Evolutionary conservation across 768 basidiomycete species (phyloP).

Genomic region (Kwoniella dendrophila): DNA sequence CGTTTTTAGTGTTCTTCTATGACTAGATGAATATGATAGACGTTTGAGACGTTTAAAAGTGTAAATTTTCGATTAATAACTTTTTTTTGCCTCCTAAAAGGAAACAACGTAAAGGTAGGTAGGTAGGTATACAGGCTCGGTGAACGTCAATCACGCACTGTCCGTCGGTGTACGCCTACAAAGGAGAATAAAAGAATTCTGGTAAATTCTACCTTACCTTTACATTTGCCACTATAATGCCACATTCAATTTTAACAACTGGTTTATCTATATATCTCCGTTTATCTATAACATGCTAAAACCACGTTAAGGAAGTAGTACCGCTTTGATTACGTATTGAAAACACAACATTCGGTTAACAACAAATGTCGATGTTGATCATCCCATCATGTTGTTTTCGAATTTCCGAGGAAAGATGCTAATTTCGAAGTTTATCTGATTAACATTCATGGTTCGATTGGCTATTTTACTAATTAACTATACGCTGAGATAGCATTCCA

Average conservation of each 20-base stretch:
- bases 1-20: not conserved
- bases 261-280: slow-evolving; percentile 13
- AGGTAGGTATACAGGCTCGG: too few relatives aligned
- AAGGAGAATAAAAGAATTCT: too few relatives aligned
- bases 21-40: slow-evolving; percentile 12
- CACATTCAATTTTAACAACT: slow-evolving; percentile 9
- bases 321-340: slow-evolving; percentile 5
- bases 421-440: too few relatives aligned
- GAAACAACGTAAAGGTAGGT: not conserved
- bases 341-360: slow-evolving; percentile 4
- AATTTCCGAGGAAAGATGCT: not conserved
- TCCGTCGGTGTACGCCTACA: too few relatives aligned
- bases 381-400: slow-evolving; percentile 4
- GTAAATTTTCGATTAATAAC: not conserved
- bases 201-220: too few relatives aligned
- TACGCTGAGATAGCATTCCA: too few relatives aligned
- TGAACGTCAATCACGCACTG: too few relatives aligned
- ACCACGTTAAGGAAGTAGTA: not conserved
- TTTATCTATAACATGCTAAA: not conserved
- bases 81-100: slow-evolving; percentile 2
- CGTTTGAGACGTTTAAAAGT: not conserved
- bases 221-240: not conserved
- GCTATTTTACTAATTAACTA: too few relatives aligned
- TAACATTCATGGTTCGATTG: too few relatives aligned
- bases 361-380: not conserved